Evolutionary conservation across 2,329 filamentous ascomycete genomes (phyloP).

Genomic region (Trichoderma koningiopsis): DNA sequence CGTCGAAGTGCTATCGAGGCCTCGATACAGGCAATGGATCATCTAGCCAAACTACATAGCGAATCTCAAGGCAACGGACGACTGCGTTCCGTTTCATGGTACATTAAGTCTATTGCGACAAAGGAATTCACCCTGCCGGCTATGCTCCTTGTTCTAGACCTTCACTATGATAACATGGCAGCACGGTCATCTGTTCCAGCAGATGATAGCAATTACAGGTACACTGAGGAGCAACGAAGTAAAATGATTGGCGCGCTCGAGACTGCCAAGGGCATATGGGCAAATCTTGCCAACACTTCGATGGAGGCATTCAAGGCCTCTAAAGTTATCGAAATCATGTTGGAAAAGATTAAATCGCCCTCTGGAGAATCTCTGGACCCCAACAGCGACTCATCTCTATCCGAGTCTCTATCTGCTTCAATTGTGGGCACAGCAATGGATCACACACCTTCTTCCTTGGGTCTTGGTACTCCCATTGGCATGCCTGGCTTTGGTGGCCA

Average conservation of each 20-base stretch:
- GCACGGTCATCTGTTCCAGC: conserved; percentile 43
- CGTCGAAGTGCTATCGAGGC: conserved; percentile 83
- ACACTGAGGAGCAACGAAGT: conserved; percentile 61
- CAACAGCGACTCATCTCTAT: conserved; percentile 22
- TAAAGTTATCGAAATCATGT: conserved; percentile 78
- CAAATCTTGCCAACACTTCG: conserved; percentile 71
- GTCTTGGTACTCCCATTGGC: conserved; percentile 33
- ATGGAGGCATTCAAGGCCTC: conserved; percentile 91
- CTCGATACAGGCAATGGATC: conserved; percentile 76
- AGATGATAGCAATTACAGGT: conserved; percentile 54
- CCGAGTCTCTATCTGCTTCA: conserved; percentile 34
- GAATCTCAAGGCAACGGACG: conserved; percentile 74
- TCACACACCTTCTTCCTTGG: conserved; percentile 34
- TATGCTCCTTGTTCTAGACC: conserved; percentile 80
- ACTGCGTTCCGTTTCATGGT: conserved; percentile 74
- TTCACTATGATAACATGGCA: conserved; percentile 68
- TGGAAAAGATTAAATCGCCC: conserved; percentile 67
- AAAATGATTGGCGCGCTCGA: conserved; percentile 79
- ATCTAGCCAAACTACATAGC: conserved; percentile 73
- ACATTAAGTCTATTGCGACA: conserved; percentile 75
- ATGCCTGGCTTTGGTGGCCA: conserved; percentile 33
- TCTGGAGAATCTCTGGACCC: not conserved
- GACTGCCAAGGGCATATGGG: conserved; percentile 77
- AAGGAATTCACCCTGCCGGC: conserved; percentile 85
- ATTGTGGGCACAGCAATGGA: conserved; percentile 47